A percentile compares a stretch with the other conserved stretches of the same genome.
phyloP scores from a whole-genome alignment of 257 asterid species.

The Primulina huaijiensis region DNA sequence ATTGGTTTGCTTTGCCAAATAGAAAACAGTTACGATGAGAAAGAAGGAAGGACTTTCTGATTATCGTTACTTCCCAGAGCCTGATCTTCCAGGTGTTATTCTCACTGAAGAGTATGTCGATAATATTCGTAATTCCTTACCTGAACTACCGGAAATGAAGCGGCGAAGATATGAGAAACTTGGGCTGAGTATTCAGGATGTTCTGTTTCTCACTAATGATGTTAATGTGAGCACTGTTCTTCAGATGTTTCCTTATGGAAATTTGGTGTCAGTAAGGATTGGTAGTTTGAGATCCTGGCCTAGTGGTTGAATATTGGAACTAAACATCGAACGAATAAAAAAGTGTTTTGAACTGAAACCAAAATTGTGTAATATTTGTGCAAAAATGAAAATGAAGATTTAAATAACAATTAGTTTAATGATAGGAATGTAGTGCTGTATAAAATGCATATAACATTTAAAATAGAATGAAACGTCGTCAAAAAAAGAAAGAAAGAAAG shows the following conservation, averaged over 20 bases:
- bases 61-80: slow-evolving; percentile 97
- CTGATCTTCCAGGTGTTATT: slow-evolving; percentile 91
- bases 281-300: background rate
- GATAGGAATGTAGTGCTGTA: background rate
- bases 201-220: slow-evolving; percentile 86
- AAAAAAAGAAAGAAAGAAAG: too few relatives aligned
- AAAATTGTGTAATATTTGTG: background rate
- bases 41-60: slow-evolving; percentile 98
- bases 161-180: slow-evolving; percentile 77
- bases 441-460: background rate
- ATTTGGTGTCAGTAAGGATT: background rate
- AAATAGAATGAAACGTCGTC: background rate
- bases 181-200: slow-evolving; percentile 97
- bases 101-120: slow-evolving; percentile 63
- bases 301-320: background rate
- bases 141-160: slow-evolving; percentile 92
- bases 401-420: background rate
- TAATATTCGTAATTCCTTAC: slow-evolving; percentile 57
- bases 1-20: slow-evolving; percentile 29
- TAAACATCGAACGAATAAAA: background rate
- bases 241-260: background rate
- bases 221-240: slow-evolving; percentile 47
- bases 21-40: slow-evolving; percentile 97
- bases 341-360: background rate
- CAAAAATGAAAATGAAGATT: background rate